Percentiles rank a stretch among this genome's conserved stretches.
Conservation (phyloP, 208 protist species). For the Crithidia thermophila region DNA sequence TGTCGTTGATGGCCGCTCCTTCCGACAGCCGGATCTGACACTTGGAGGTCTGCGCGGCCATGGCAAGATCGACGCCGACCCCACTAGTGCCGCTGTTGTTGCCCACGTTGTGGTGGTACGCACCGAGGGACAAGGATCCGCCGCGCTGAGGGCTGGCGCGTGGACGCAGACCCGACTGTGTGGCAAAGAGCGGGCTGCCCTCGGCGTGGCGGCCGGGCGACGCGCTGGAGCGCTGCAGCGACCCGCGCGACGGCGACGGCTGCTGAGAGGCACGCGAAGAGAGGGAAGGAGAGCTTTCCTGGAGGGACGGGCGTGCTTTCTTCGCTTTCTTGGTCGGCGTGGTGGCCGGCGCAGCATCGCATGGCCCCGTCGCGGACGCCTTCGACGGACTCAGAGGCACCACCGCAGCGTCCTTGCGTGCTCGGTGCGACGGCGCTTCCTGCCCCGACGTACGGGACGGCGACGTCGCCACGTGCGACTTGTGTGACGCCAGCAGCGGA, state of each 20-base stretch:
- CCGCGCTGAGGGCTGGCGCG: conserved; percentile 15
- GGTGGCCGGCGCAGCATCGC: neutral
- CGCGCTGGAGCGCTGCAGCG: conserved; percentile 18
- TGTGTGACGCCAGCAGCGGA: neutral
- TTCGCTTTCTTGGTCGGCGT: conserved; percentile 19
- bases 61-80: conserved; percentile 18
- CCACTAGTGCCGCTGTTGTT: neutral
- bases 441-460: neutral
- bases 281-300: neutral
- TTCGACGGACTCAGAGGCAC: too few species aligned
- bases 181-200: neutral
- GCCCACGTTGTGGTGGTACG: too few species aligned
- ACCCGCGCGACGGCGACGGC: conserved; percentile 29
- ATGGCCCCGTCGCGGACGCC: too few species aligned
- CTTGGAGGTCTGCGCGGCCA: conserved; percentile 41
- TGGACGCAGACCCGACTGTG: neutral
- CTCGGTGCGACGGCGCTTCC: neutral
- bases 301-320: conserved; percentile 9
- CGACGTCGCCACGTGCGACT: conserved; percentile 6
- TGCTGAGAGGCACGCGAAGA: too few species aligned
- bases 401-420: conserved; percentile 11
- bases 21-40: conserved; percentile 65
- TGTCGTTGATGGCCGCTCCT: conserved; percentile 65
- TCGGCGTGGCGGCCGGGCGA: conserved; percentile 20
- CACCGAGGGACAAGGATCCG: conserved; percentile 4